Evolutionary conservation across 192 early-diverging fungal genomes (phyloP).

Genomic region (Umbelopsis isabellina): DNA sequence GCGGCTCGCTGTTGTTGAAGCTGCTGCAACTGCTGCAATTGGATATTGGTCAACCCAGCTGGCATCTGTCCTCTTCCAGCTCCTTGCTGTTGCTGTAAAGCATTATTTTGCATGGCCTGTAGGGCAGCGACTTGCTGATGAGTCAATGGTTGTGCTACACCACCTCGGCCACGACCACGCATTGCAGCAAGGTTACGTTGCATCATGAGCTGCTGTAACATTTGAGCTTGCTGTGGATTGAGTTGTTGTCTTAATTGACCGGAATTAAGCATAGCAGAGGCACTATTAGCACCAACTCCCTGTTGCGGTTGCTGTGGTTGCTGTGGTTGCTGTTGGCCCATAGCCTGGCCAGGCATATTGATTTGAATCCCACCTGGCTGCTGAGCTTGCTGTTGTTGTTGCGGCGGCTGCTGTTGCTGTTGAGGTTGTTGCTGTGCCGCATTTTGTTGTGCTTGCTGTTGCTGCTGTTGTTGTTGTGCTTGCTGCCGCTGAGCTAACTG

Average conservation of each 20-base stretch:
- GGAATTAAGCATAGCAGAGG: slow-evolving; percentile 14
- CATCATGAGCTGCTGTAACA: slow-evolving; percentile 30
- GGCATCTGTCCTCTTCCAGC: slow-evolving; percentile 4
- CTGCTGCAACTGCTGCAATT: slow-evolving; percentile 23
- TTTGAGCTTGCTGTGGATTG: slow-evolving; percentile 23
- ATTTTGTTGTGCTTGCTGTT: slow-evolving; percentile 15
- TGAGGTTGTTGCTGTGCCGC: not conserved
- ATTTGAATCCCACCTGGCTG: not conserved
- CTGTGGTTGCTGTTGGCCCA: not conserved
- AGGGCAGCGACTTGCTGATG: slow-evolving; percentile 30
- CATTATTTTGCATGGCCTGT: slow-evolving; percentile 28
- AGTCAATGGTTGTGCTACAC: slow-evolving; percentile 22
- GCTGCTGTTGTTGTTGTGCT: slow-evolving; percentile 15
- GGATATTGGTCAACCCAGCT: slow-evolving; percentile 11
- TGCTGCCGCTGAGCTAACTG: not conserved
- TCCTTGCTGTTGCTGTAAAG: not conserved
- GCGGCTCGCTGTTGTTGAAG: slow-evolving; percentile 7
- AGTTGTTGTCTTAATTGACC: slow-evolving; percentile 20
- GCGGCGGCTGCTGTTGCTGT: slow-evolving; percentile 3
- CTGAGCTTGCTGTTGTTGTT: slow-evolving; percentile 8
- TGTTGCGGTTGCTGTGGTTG: slow-evolving; percentile 18
- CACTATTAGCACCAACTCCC: slow-evolving; percentile 10
- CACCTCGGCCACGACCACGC: slow-evolving; percentile 33
- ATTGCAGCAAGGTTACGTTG: slow-evolving; percentile 28
- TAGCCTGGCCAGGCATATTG: not conserved